phyloP scores from a whole-genome alignment of 306 rosid species.

The Adenanthera pavonina region DNA sequence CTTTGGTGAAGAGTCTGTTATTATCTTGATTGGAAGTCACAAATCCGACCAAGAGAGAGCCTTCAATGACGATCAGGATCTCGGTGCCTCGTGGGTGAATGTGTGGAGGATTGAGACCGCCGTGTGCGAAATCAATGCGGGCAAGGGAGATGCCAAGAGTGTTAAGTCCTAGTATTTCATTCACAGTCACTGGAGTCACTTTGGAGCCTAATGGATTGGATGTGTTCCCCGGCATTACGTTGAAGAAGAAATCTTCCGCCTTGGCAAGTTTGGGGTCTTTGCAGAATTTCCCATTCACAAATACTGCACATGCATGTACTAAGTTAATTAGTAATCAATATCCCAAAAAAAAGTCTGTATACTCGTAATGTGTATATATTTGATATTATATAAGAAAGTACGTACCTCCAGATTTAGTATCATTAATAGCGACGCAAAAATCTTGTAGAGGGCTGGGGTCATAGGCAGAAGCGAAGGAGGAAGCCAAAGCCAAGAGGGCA shows the following conservation, averaged over 20 bases:
- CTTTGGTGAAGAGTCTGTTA: constrained; percentile 42
- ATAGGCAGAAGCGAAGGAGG: constrained; percentile 35
- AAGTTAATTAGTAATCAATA: too few relatives aligned
- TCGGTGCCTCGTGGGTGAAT: constrained; percentile 43
- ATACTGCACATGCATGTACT: constrained; percentile 3
- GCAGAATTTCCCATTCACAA: too few relatives aligned
- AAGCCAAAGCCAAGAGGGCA: too few relatives aligned
- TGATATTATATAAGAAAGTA: background rate
- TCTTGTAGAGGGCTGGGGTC: constrained; percentile 50
- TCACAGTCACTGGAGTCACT: constrained; percentile 16
- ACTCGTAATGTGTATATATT: too few relatives aligned
- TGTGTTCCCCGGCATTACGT: constrained; percentile 33
- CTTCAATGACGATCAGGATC: constrained; percentile 43
- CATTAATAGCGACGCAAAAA: constrained; percentile 47
- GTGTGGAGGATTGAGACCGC: constrained; percentile 45
- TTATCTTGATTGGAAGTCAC: constrained; percentile 34
- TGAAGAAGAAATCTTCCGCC: constrained; percentile 34
- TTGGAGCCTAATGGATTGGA: constrained; percentile 33
- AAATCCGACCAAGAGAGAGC: constrained; percentile 41
- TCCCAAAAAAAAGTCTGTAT: too few relatives aligned
- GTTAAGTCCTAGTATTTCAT: constrained; percentile 41
- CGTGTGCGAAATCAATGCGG: constrained; percentile 40
- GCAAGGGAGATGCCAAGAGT: constrained; percentile 46
- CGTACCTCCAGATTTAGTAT: constrained; percentile 42
- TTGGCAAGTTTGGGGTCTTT: too few relatives aligned